These are phyloP conservation scores for Hirsutella rhossiliensis DNA, from an alignment of 2,329 filamentous ascomycete species.

Conservation along the genomic window DNA sequence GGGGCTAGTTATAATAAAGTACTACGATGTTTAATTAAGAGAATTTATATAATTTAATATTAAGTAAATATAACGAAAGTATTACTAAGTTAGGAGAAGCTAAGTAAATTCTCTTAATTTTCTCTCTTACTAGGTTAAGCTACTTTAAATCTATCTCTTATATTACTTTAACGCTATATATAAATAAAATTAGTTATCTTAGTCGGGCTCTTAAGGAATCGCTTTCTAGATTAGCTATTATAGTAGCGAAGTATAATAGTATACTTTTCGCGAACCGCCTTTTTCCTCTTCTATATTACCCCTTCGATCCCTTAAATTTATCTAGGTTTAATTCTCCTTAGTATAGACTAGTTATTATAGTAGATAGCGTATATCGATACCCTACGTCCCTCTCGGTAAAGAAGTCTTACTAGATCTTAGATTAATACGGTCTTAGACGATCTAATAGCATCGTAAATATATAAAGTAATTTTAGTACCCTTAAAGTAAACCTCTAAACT, in stretches of 20 bases:
- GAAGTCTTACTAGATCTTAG: not conserved
- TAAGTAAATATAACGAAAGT: not conserved
- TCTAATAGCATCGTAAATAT: too few species aligned
- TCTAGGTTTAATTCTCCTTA: not conserved
- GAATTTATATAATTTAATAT: too few species aligned
- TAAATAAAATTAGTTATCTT: not conserved
- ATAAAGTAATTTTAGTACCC: not conserved
- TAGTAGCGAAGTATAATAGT: not conserved
- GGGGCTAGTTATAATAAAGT: too few species aligned
- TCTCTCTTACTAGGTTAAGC: not conserved
- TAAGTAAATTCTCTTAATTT: not conserved
- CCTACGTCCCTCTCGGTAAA: too few species aligned
- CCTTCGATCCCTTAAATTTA: too few species aligned
- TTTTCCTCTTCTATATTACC: too few species aligned
- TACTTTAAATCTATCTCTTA: not conserved
- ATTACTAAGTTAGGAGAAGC: not conserved
- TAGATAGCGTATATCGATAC: not conserved
- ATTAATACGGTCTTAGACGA: not conserved
- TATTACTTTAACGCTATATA: not conserved
- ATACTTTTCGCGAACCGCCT: too few species aligned
- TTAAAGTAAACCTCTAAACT: not conserved
- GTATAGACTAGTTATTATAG: not conserved
- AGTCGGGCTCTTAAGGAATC: not conserved
- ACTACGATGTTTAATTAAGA: too few species aligned
- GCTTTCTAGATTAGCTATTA: not conserved